Evolutionary conservation across 2,329 filamentous ascomycete genomes (phyloP).

Genomic region (Talaromyces rugulosus): DNA sequence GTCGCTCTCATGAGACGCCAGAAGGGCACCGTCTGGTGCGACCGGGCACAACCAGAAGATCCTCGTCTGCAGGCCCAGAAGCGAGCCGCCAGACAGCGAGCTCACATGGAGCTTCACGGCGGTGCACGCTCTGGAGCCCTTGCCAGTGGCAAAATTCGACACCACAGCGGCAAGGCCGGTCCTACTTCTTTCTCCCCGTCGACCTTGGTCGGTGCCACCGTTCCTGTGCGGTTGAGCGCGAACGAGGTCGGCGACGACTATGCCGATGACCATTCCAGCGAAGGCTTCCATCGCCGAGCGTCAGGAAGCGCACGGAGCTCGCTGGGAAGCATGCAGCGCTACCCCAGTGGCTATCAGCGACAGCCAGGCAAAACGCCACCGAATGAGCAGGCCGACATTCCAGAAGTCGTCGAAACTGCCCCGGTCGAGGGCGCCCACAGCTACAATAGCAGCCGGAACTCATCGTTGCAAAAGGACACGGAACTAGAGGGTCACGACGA

Average conservation of each 20-base stretch:
- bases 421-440: conserved; percentile 24
- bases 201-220: conserved; percentile 71
- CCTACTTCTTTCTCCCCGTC: conserved; percentile 75
- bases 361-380: conserved; percentile 48
- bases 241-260: conserved; percentile 90
- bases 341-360: conserved; percentile 43
- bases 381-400: conserved; percentile 38
- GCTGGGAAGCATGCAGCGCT: conserved; percentile 43
- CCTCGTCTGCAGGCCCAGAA: conserved; percentile 78
- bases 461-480: conserved; percentile 4
- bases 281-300: conserved; percentile 44
- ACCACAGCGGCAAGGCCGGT: conserved; percentile 75
- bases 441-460: conserved; percentile 18
- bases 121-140: conserved; percentile 61
- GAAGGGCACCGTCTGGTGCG: conserved; percentile 98
- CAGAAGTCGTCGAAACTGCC: conserved; percentile 39
- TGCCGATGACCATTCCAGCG: conserved; percentile 51
- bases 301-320: conserved; percentile 58
- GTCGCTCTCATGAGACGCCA: conserved; percentile 94
- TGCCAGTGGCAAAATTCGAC: conserved; percentile 74
- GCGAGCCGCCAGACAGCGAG: conserved; percentile 79
- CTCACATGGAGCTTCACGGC: conserved; percentile 76
- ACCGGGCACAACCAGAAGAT: conserved; percentile 88
- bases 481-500: conserved; percentile 25
- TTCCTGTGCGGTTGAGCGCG: conserved; percentile 88